phyloP scores from a whole-genome alignment of 345 rosid species.

The Cardamine chenopodiifolia region DNA sequence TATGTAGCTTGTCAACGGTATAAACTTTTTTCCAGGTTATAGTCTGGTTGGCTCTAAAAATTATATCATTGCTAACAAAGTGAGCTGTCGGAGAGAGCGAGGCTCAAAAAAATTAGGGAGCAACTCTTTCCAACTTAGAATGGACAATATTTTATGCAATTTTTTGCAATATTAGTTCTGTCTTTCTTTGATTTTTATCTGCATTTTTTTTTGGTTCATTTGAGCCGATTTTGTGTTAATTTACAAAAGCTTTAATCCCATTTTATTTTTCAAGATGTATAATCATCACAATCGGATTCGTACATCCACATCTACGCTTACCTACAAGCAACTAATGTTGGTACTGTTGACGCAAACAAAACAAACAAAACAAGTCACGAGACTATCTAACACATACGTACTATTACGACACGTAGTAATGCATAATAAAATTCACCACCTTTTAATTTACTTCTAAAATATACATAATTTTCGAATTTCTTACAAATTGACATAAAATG shows the following conservation, averaged over 20 bases:
- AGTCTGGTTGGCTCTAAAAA: background rate
- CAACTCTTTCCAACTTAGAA: too few relatives aligned
- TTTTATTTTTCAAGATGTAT: background rate
- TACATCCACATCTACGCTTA: background rate
- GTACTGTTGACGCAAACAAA: background rate
- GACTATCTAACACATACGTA: background rate
- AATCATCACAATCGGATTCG: background rate
- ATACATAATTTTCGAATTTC: background rate
- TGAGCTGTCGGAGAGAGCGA: too few relatives aligned
- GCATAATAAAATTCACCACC: background rate
- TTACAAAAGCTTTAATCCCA: too few relatives aligned
- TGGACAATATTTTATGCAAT: too few relatives aligned
- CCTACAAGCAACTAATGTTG: background rate
- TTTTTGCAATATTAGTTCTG: background rate
- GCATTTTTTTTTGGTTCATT: background rate
- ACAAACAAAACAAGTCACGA: background rate
- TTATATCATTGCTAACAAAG: too few relatives aligned
- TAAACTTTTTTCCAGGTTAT: background rate
- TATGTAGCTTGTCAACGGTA: background rate
- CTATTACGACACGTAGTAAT: background rate
- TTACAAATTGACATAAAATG: background rate
- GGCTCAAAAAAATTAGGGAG: too few relatives aligned
- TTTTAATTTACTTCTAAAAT: too few relatives aligned
- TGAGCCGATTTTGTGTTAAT: background rate
- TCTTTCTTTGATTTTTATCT: background rate